A percentile compares a stretch with the other conserved stretches of the same genome.
Conservation (phyloP, 495 filamentous ascomycete species). For the Penicillium crystallinum region DNA sequence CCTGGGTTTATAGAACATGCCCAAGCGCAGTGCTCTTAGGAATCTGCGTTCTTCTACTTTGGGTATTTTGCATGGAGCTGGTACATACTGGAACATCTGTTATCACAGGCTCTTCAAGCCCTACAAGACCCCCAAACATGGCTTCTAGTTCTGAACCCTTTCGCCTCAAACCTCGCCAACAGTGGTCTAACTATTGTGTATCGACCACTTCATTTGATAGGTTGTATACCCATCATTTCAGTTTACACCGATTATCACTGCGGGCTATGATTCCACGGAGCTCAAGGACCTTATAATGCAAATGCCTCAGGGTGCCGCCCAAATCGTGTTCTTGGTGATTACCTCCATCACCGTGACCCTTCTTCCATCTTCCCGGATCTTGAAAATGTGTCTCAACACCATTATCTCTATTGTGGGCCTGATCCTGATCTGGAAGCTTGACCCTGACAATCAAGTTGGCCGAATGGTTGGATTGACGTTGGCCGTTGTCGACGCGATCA, state of each 20-base stretch:
- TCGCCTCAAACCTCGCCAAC: constrained; percentile 25
- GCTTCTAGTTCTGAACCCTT: constrained; percentile 26
- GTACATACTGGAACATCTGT: background rate
- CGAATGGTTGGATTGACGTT: constrained; percentile 52
- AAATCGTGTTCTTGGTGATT: constrained; percentile 33
- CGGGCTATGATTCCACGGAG: constrained; percentile 36
- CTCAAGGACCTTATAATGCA: constrained; percentile 35
- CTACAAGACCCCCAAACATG: constrained; percentile 29
- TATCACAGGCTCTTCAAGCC: constrained; percentile 26
- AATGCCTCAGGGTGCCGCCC: constrained; percentile 36
- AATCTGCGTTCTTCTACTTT: constrained; percentile 47
- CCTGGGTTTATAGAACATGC: constrained; percentile 22
- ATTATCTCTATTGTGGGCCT: constrained; percentile 47
- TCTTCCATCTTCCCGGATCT: constrained; percentile 24
- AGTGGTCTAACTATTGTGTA: constrained; percentile 29
- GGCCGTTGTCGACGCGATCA: constrained; percentile 46
- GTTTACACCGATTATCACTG: constrained; percentile 40
- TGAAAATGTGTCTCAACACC: constrained; percentile 32
- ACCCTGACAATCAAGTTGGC: constrained; percentile 45
- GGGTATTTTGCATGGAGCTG: constrained; percentile 50
- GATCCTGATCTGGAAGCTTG: constrained; percentile 54
- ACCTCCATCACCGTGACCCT: constrained; percentile 27
- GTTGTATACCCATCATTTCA: constrained; percentile 2
- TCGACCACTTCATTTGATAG: no score
- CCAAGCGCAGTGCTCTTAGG: constrained; percentile 44